Evolutionary conservation across 208 protist species (phyloP).

Genomic region (Trypanosoma vivax): DNA sequence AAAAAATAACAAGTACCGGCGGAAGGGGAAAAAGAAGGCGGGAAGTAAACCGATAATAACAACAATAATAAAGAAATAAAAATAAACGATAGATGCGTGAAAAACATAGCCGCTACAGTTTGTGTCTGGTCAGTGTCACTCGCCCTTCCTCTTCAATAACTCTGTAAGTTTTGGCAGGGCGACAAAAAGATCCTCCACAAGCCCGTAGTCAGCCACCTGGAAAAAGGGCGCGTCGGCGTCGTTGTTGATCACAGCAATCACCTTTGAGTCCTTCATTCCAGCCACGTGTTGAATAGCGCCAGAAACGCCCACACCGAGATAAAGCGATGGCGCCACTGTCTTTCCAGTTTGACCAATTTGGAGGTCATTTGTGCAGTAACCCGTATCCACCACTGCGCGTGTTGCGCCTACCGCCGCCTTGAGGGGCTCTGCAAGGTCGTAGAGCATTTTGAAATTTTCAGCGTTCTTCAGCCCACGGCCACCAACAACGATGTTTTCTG

Average conservation of each 20-base stretch:
- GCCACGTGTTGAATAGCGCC: constrained; percentile 96
- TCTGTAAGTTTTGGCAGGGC: constrained; percentile 90
- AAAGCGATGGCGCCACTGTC: constrained; percentile 97
- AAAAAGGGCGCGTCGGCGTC: constrained; percentile 98
- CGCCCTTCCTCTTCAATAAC: constrained; percentile 55
- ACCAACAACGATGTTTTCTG: constrained; percentile 90
- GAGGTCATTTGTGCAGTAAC: constrained; percentile 90
- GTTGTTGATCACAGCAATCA: constrained; percentile 96
- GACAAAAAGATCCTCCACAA: constrained; percentile 96
- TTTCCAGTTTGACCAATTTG: constrained; percentile 99
- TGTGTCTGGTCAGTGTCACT: constrained; percentile 10
- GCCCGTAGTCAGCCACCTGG: constrained; percentile 95
- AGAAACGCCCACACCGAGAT: constrained; percentile 96
- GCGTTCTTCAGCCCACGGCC: constrained; percentile 94
- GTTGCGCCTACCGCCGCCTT: constrained; percentile 94
- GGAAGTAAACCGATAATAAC: background rate
- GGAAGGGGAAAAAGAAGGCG: background rate
- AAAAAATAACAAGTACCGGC: too few species aligned
- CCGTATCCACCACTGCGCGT: constrained; percentile 95
- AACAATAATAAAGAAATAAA: background rate
- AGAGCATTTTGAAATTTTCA: constrained; percentile 98
- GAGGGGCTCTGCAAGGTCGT: constrained; percentile 92
- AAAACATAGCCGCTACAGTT: background rate
- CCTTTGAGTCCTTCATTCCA: constrained; percentile 99
- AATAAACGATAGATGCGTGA: background rate